These are phyloP conservation scores for Candida sanyiensis DNA, from an alignment of 805 yeast genomes.

Conservation along the genomic window DNA sequence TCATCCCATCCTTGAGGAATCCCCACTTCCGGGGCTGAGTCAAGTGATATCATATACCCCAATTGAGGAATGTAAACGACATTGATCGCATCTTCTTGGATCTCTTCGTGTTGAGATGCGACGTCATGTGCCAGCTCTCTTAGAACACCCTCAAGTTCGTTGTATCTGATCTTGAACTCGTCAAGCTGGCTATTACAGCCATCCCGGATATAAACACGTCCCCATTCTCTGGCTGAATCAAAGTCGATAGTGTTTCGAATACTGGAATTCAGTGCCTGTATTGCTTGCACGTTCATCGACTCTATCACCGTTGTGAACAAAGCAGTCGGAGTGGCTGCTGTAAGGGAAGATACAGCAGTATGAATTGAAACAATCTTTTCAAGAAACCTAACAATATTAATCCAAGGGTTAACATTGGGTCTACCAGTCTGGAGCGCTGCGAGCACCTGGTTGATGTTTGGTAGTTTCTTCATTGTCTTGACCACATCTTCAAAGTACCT, in stretches of 20 bases:
- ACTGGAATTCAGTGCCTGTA: slow-evolving; percentile 15
- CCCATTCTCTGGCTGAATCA: slow-evolving; percentile 28
- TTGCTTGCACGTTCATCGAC: slow-evolving; percentile 6
- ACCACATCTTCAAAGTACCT: slow-evolving; percentile 20
- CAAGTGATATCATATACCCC: slow-evolving; percentile 35
- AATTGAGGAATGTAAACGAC: slow-evolving; percentile 41
- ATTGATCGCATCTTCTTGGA: slow-evolving; percentile 22
- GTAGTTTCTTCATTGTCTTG: slow-evolving; percentile 21
- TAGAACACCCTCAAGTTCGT: slow-evolving; percentile 27
- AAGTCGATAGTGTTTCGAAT: slow-evolving; percentile 32
- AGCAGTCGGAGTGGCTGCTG: slow-evolving; percentile 1
- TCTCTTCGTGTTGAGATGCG: slow-evolving; percentile 3
- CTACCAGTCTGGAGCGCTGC: slow-evolving; percentile 25
- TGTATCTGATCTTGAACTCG: slow-evolving; percentile 16
- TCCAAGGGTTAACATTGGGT: slow-evolving; percentile 27
- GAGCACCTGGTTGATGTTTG: slow-evolving; percentile 26
- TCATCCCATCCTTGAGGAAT: slow-evolving; percentile 29
- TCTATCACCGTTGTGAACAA: slow-evolving; percentile 17
- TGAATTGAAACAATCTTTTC: slow-evolving; percentile 17
- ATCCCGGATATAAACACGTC: slow-evolving; percentile 26
- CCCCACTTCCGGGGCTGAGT: slow-evolving; percentile 6
- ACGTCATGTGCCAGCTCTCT: slow-evolving; percentile 21
- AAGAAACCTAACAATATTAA: slow-evolving; percentile 24
- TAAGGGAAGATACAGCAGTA: slow-evolving; percentile 1
- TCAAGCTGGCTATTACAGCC: slow-evolving; percentile 28